Evolutionary conservation across 495 filamentous ascomycete species (phyloP), one percentile per base, ranked within the genome.

Genomic region (Aspergillus bertholletiae): DNA sequence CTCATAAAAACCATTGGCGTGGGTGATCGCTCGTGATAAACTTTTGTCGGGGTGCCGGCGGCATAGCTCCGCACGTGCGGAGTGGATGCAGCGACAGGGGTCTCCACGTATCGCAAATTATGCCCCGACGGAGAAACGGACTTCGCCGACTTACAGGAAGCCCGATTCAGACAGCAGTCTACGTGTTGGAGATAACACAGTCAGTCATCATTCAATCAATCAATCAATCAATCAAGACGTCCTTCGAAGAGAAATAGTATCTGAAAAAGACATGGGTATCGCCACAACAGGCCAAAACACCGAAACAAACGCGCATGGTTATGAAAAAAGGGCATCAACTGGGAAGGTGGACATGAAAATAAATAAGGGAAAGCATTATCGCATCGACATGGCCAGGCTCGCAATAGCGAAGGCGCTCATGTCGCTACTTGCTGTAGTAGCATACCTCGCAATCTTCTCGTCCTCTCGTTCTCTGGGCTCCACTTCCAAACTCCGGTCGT

Each of bases 401-500:
- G 70, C 69, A 59, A 74, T 62, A 23, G 70, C 62, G 61, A 74
- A 49, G 62, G 63, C 61, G 53, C 63, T 62, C 61, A 68, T 69
- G 50, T 76, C 68, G 68, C 62, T 67, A 63, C 58, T 65, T 54
- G 62, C 45, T 57, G 68, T 64, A 52, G 4, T 28, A 28, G 74
- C 75, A 71, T 81, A 89, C 87, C 87, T 88, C 70, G 87, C 86
- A 76, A 90, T 89, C 76, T 89, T 90, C 74, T 98, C 94, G 69
- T 98, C 94, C 71, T 97, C 94, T 59, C 94, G 81, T 73, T 97
- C 94, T 61, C 95, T 80, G 43, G 95, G 94, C 71, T 98, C 94
- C 48, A 98, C 86, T 57, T 83, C 79, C 77, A 97, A 78, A 67
- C 90, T 96, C 74, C 88, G 88, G 65, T 97, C 90, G 73, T 97